phyloP scores from a whole-genome alignment of 148 eudicot genomes.

The Dysphania ambrosioides region DNA sequence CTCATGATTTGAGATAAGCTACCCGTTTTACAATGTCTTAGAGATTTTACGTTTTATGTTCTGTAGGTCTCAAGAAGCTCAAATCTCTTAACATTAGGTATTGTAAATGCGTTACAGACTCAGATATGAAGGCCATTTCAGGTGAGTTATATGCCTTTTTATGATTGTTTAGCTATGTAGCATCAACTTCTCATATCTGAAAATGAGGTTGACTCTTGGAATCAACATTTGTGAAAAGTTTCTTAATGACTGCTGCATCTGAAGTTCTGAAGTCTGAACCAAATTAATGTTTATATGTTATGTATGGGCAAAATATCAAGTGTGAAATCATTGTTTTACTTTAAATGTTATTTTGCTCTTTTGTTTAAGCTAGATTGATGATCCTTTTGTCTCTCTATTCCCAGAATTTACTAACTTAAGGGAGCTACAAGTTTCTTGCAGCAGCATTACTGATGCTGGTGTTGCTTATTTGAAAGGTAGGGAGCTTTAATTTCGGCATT shows the following conservation, averaged over 20 bases:
- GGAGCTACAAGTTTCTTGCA: constrained; percentile 41
- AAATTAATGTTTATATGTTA: too few species aligned
- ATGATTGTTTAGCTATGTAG: background rate
- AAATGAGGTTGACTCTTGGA: background rate
- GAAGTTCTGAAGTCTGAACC: too few species aligned
- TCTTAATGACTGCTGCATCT: too few species aligned
- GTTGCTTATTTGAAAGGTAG: constrained; percentile 39
- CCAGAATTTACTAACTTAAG: constrained; percentile 34
- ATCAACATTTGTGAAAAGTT: background rate
- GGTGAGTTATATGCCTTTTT: constrained; percentile 18
- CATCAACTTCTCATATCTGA: background rate
- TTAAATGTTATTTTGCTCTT: background rate
- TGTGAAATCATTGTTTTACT: background rate
- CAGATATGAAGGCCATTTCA: constrained; percentile 39
- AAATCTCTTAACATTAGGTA: constrained; percentile 36
- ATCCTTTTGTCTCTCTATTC: background rate
- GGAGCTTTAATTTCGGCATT: background rate
- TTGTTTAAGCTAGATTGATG: background rate
- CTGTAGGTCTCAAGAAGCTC: constrained; percentile 38
- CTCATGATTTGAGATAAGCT: too few species aligned
- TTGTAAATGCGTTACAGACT: constrained; percentile 34
- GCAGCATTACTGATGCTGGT: constrained; percentile 32
- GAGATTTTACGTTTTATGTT: background rate
- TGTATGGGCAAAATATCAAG: too few species aligned
- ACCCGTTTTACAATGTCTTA: too few species aligned